These are phyloP conservation scores for Hippophae tibetana DNA, from an alignment of 306 rosid species.

Conservation along the genomic window DNA sequence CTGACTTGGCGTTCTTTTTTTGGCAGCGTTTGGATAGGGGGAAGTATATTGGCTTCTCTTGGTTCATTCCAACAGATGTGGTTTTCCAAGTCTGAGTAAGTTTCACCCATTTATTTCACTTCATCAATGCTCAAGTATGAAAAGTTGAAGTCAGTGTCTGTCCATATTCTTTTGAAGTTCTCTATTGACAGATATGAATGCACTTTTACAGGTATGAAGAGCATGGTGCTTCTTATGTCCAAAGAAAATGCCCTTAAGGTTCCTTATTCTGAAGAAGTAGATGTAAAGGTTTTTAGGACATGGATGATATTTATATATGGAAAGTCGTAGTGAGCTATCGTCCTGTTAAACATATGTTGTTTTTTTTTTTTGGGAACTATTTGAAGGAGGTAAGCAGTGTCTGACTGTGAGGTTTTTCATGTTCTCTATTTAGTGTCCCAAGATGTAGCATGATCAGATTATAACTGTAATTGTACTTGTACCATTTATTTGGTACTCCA, in stretches of 20 bases:
- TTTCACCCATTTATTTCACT: constrained; percentile 5
- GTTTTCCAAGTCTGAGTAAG: constrained; percentile 95
- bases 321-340: no score
- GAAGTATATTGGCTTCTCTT: constrained; percentile 97
- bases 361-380: no score
- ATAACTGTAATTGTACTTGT: no score
- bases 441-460: no score
- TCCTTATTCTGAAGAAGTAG: background rate
- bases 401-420: no score
- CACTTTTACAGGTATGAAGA: constrained; percentile 70
- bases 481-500: no score
- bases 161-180: background rate
- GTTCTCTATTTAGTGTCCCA: no score
- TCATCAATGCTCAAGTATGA: no score
- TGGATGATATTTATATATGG: no score
- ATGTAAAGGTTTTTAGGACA: no score
- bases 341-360: no score
- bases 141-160: background rate
- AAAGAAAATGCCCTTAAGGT: constrained; percentile 81
- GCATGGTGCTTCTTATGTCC: constrained; percentile 94
- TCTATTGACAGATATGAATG: background rate
- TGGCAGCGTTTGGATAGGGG: constrained; percentile 96
- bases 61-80: constrained; percentile 91
- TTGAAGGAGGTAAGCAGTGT: no score
- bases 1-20: constrained; percentile 3